A percentile compares a stretch with the other conserved stretches of the same genome.
These are phyloP conservation scores for Ogataea methylovora DNA, from an alignment of 805 yeast genomes.

Conservation along the genomic window DNA sequence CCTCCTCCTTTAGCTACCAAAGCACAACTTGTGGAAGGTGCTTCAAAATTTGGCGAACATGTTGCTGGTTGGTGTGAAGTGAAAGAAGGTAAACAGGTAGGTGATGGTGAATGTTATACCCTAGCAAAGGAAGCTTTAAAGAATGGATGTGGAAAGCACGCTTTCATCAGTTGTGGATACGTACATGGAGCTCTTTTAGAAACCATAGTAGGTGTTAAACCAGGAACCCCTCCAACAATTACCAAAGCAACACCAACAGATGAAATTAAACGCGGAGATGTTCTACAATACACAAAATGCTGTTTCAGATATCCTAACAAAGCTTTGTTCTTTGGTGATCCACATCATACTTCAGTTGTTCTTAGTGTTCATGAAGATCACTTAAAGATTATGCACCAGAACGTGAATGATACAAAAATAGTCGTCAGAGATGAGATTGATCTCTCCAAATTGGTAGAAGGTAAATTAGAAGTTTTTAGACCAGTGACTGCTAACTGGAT, in stretches of 20 bases:
- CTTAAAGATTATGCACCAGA: constrained; percentile 40
- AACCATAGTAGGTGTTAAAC: constrained; percentile 11
- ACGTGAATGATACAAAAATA: constrained; percentile 32
- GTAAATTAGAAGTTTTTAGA: constrained; percentile 38
- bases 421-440: constrained; percentile 34
- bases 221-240: constrained; percentile 9
- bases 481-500: constrained; percentile 43
- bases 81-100: constrained; percentile 38
- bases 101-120: constrained; percentile 57
- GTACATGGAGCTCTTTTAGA: constrained; percentile 37
- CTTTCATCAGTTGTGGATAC: constrained; percentile 40
- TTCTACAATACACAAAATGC: constrained; percentile 39
- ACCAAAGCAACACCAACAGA: constrained; percentile 25
- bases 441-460: constrained; percentile 31
- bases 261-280: constrained; percentile 46
- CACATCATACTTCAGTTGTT: constrained; percentile 44
- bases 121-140: constrained; percentile 46
- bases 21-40: constrained; percentile 25
- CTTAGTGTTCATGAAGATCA: constrained; percentile 23
- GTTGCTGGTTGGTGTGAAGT: constrained; percentile 50
- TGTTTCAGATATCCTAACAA: constrained; percentile 28
- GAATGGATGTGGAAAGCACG: constrained; percentile 51
- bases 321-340: constrained; percentile 37
- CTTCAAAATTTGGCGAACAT: constrained; percentile 39
- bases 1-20: constrained; percentile 39